Conservation (phyloP, 202 grass and related monocot genomes). For the Eragrostis tef region DNA sequence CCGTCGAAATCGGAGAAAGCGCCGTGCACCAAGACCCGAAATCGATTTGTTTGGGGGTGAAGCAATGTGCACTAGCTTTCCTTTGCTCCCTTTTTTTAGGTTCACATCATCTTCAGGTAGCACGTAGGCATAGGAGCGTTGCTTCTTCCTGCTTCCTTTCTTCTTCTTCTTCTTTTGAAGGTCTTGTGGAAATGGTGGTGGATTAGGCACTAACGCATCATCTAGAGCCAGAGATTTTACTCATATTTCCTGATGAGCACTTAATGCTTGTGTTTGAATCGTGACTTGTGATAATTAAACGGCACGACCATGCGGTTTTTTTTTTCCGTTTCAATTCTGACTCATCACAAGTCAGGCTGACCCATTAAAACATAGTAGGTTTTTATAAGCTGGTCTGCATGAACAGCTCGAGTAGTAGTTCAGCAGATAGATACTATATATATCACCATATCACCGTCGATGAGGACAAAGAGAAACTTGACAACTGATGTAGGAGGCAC, state of each 20-base stretch:
- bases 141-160: slow-evolving; percentile 1
- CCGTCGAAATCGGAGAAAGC: slow-evolving; percentile 52
- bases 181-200: slow-evolving; percentile 37
- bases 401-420: not conserved
- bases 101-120: slow-evolving; percentile 51
- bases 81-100: not conserved
- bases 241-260: slow-evolving; percentile 32
- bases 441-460: not conserved
- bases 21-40: slow-evolving; percentile 46
- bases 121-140: slow-evolving; percentile 50
- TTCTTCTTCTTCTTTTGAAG: not conserved
- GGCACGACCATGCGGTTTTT: not conserved
- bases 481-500: not conserved
- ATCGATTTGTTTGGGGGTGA: slow-evolving; percentile 58
- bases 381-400: no score
- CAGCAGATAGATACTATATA: not conserved
- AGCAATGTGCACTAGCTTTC: slow-evolving; percentile 49
- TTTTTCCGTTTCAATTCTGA: not conserved
- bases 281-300: slow-evolving; percentile 19
- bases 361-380: no score
- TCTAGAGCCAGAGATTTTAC: slow-evolving; percentile 1
- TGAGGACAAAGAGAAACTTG: not conserved
- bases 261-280: not conserved
- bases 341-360: slow-evolving; percentile 20
- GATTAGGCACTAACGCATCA: slow-evolving; percentile 41